Evolutionary conservation across 2,329 filamentous ascomycete species (phyloP), one percentile per base, ranked within the genome.

Genomic region (Ceratocystis diversiconidia): DNA sequence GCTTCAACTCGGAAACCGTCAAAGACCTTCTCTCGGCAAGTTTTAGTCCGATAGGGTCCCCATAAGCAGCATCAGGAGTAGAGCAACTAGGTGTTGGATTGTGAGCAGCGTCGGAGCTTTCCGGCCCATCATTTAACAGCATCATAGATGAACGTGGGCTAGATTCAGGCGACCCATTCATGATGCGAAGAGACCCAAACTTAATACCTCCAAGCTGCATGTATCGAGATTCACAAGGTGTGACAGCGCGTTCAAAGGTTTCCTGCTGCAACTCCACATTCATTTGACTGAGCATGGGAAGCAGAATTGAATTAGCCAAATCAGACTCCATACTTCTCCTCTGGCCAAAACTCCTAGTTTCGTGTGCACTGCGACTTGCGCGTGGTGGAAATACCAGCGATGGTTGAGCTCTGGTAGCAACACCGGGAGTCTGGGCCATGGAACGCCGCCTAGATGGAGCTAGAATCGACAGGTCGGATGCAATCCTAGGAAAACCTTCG

Each of bases 141-240:
- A 44, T 30, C 65, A 66, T 64, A 0, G 60, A 63, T 4, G 66
- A 67, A 70, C 60, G 65, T n/a, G 77, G 74, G 60, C 79, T 82
- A n/a, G 74, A 73, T 15, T 73, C 72, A 1, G 84, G 84, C 2
- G 76, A 75, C 15, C 82, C 84, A 72, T 87, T 87, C 25, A 77
- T 85, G 65, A 87, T 85, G 44, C 82, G 79, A 62, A 87, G 70
- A 1, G 82, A 82, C 1, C 85, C 85, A 64, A 85, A 79, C 71
- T 84, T 84, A 71, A 85, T 86, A 10, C 78, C 81, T 2, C 84
- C 84, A 41, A 83, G 79, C 59, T 85, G 82, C 67, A 77, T 77
- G 70, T 85, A 86, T n/a, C 82, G 79, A 32, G 76, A 72, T 28
- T 85, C 83, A 50, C 75, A 79, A 0, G 84, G 75, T 7, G 75